Percentiles rank a stretch among this genome's conserved stretches.
Conservation (phyloP, 1,139 yeast species). For the Casaregolazyma suthepensis region DNA sequence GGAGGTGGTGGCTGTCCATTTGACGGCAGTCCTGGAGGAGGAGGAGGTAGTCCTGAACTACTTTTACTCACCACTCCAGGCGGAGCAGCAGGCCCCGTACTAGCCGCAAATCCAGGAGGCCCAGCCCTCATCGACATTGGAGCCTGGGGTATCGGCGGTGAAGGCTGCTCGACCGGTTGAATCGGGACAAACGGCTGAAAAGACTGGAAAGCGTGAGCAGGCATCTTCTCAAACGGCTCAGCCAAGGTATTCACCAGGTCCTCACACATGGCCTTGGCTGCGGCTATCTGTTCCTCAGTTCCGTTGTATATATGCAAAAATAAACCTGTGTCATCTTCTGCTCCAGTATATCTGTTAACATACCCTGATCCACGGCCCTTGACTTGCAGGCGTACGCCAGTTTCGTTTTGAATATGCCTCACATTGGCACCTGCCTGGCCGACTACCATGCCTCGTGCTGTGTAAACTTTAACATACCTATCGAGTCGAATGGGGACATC, state of each 20-base stretch:
- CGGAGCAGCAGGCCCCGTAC: conserved; percentile 6
- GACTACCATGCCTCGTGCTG: conserved; percentile 32
- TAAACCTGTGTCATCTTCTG: conserved; percentile 29
- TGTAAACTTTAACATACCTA: conserved; percentile 17
- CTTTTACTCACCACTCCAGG: conserved; percentile 10
- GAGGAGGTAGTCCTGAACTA: conserved; percentile 10
- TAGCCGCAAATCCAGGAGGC: not conserved
- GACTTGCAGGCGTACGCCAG: conserved; percentile 32
- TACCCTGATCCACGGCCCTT: conserved; percentile 37
- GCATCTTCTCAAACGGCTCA: not conserved
- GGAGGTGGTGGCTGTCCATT: conserved; percentile 7
- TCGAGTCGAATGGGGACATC: conserved; percentile 25
- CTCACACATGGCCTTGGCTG: conserved; percentile 30
- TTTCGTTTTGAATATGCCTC: conserved; percentile 34
- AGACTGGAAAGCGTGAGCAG: not conserved
- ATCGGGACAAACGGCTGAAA: not conserved
- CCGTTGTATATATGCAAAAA: conserved; percentile 31
- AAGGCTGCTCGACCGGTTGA: not conserved
- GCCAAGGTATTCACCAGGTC: conserved; percentile 31
- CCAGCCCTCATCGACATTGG: not conserved
- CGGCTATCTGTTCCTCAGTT: conserved; percentile 23
- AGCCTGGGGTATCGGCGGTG: not conserved
- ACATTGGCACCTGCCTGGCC: conserved; percentile 36
- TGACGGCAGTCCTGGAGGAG: conserved; percentile 18
- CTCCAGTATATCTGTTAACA: conserved; percentile 29